These are phyloP conservation scores for Sarcocystis neurona DNA, from an alignment of 169 alveolate species.

Conservation along the genomic window DNA sequence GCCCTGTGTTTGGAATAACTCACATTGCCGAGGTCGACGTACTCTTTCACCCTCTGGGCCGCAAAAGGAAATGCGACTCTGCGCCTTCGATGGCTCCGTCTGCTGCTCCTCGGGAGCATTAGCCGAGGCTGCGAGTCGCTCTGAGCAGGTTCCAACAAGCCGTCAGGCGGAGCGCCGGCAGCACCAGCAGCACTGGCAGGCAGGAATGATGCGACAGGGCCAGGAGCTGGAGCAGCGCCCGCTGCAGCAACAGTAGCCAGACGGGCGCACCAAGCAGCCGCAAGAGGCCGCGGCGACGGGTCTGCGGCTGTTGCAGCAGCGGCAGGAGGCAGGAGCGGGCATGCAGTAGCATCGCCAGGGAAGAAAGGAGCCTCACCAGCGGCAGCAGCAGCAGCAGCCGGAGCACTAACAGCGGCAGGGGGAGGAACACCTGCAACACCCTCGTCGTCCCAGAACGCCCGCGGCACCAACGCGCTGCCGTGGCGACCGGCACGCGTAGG, in stretches of 20 bases:
- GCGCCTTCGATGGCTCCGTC: neutral
- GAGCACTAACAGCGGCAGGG: neutral
- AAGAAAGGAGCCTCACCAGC: neutral
- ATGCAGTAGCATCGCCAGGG: neutral
- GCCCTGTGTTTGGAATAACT: neutral
- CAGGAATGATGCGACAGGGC: too few relatives aligned
- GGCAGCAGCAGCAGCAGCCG: too few relatives aligned
- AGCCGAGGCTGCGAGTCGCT: too few relatives aligned
- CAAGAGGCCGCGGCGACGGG: too few relatives aligned
- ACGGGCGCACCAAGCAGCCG: neutral
- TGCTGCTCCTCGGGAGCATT: neutral
- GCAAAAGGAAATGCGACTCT: neutral
- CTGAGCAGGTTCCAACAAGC: too few relatives aligned
- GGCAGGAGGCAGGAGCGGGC: too few relatives aligned
- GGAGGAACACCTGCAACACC: neutral
- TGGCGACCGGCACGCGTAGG: constrained; percentile 43
- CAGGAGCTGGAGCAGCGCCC: too few relatives aligned
- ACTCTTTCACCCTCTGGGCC: constrained; percentile 9
- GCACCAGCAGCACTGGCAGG: too few relatives aligned
- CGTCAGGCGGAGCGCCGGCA: too few relatives aligned
- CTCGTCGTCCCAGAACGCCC: constrained; percentile 20
- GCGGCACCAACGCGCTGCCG: constrained; percentile 42
- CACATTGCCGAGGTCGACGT: constrained; percentile 35
- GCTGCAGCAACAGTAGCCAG: neutral
- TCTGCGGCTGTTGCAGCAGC: too few relatives aligned